Evolutionary conservation across 768 basidiomycete species (phyloP).

Genomic region (Hemileccinum rubropunctum): DNA sequence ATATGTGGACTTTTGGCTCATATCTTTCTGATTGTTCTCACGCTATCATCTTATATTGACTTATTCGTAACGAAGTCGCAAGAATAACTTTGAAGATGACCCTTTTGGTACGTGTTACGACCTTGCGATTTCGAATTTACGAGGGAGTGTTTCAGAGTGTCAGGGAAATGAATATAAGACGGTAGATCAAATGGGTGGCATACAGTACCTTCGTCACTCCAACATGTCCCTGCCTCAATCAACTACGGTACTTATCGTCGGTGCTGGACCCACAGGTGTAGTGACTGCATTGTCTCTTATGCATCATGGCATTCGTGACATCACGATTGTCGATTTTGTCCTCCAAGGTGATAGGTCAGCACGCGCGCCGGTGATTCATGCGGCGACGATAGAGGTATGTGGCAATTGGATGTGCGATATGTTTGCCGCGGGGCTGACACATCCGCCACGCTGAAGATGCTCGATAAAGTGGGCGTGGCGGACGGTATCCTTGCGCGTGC

Average conservation of each 20-base stretch:
- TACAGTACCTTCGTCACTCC: not conserved
- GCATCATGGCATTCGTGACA: conserved; percentile 37
- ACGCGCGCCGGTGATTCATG: conserved; percentile 44
- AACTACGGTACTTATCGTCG: conserved; percentile 45
- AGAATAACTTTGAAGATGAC: too few species aligned
- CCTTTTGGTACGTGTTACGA: too few species aligned
- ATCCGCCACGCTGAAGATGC: not conserved
- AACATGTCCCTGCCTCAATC: conserved; percentile 26
- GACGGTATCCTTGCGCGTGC: not conserved
- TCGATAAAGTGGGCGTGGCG: not conserved
- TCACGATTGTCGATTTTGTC: conserved; percentile 31
- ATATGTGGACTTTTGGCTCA: too few species aligned
- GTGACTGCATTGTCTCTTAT: conserved; percentile 41
- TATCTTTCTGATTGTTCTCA: too few species aligned
- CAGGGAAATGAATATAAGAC: not conserved
- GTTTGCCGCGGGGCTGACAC: not conserved
- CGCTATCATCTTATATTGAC: too few species aligned
- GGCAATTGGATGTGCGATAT: not conserved
- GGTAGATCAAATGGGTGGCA: not conserved
- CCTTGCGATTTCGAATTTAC: too few species aligned
- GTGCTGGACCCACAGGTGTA: conserved; percentile 46
- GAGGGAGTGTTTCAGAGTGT: too few species aligned
- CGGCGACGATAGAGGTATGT: conserved; percentile 47
- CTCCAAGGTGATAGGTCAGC: conserved; percentile 33
- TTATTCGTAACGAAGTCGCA: too few species aligned